Conservation (phyloP, 352 stramenopile genomes). For the Phytophthora pseudosyringae region DNA sequence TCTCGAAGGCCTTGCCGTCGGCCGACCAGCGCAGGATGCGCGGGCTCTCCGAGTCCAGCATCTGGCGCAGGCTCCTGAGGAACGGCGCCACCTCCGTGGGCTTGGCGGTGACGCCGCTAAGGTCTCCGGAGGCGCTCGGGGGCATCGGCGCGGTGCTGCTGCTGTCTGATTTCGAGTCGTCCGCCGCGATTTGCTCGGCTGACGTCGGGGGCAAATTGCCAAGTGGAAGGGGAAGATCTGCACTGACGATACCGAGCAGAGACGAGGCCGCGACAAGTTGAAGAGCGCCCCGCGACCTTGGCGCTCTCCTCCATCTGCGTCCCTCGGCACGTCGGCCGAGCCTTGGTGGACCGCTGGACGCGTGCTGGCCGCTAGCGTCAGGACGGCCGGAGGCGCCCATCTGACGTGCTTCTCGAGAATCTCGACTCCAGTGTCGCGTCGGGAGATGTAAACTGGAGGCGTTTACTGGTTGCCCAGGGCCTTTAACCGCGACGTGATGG, state of each 20-base stretch:
- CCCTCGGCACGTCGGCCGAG: background rate
- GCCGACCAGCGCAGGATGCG: constrained; percentile 58
- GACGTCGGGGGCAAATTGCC: constrained; percentile 27
- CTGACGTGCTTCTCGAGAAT: background rate
- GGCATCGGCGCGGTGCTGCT: background rate
- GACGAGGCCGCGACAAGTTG: constrained; percentile 23
- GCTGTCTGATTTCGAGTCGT: constrained; percentile 11
- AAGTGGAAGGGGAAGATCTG: constrained; percentile 9
- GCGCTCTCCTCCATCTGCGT: background rate
- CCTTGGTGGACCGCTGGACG: background rate
- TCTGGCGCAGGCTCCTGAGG: constrained; percentile 65
- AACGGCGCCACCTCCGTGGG: constrained; percentile 73
- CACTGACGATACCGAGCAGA: constrained; percentile 8
- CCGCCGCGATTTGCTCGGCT: constrained; percentile 19
- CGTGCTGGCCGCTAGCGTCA: constrained; percentile 24
- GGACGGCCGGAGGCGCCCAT: constrained; percentile 4
- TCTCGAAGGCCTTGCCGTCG: constrained; percentile 69
- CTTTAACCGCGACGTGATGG: constrained; percentile 3
- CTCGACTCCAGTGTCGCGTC: too few relatives aligned
- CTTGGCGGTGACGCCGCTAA: background rate
- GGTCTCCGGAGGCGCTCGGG: background rate
- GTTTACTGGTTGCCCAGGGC: constrained; percentile 1
- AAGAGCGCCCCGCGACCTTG: constrained; percentile 1
- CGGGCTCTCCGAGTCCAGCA: constrained; percentile 59
- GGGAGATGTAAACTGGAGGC: background rate